These are phyloP conservation scores for Aspergillus caelatus DNA, from an alignment of 2,329 filamentous ascomycete genomes.

Conservation along the genomic window DNA sequence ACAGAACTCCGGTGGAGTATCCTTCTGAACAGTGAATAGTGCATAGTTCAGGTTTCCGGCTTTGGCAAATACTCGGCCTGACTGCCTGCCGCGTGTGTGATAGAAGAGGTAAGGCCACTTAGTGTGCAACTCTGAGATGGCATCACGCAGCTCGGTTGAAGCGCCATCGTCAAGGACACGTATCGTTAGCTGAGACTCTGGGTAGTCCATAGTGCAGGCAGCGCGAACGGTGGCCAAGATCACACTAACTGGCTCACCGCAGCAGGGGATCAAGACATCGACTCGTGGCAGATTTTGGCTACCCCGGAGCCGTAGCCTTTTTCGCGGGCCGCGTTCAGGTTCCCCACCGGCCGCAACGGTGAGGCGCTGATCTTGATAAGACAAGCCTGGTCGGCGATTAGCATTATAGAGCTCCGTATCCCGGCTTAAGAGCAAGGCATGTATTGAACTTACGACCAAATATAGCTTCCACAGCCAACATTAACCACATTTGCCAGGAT, in stretches of 20 bases:
- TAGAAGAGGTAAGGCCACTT: constrained; percentile 57
- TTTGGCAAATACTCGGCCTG: constrained; percentile 37
- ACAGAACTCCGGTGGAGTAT: constrained; percentile 32
- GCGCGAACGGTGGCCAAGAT: constrained; percentile 61
- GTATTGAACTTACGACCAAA: constrained; percentile 26
- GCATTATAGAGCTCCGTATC: background rate
- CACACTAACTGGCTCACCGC: constrained; percentile 59
- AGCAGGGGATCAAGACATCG: constrained; percentile 61
- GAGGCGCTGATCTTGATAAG: constrained; percentile 28
- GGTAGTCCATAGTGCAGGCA: constrained; percentile 60
- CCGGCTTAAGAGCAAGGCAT: background rate
- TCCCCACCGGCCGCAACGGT: constrained; percentile 22
- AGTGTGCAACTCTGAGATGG: constrained; percentile 41
- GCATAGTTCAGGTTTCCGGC: constrained; percentile 43
- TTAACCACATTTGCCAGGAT: constrained; percentile 32
- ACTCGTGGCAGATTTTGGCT: constrained; percentile 54
- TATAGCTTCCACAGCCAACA: constrained; percentile 27
- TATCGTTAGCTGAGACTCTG: constrained; percentile 55
- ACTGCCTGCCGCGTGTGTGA: constrained; percentile 52
- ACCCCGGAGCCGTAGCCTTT: constrained; percentile 26
- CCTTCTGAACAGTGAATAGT: constrained; percentile 27
- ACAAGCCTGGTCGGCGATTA: constrained; percentile 20
- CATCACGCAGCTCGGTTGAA: constrained; percentile 45
- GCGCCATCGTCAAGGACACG: constrained; percentile 60
- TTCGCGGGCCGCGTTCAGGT: constrained; percentile 14